These are phyloP conservation scores for Scutellaria baicalensis DNA, from an alignment of 257 asterid genomes.

Conservation along the genomic window DNA sequence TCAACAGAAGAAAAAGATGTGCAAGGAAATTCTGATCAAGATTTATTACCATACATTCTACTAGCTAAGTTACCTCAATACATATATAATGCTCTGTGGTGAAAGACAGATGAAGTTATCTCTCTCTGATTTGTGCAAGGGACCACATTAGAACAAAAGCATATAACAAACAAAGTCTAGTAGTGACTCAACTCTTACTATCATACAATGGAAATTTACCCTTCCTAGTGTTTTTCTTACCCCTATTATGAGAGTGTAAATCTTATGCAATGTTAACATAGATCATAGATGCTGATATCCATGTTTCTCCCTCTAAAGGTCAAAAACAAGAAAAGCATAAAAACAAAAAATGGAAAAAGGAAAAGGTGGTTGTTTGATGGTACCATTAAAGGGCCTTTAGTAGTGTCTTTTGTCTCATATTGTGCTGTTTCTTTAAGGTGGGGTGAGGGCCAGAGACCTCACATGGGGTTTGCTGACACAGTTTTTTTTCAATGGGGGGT, in stretches of 20 bases:
- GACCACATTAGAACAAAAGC: slow-evolving; percentile 51
- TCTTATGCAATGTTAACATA: neutral
- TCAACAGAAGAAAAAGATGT: slow-evolving; percentile 45
- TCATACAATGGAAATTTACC: slow-evolving; percentile 23
- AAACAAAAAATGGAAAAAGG: neutral
- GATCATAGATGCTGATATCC: neutral
- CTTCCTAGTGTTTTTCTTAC: neutral
- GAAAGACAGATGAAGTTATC: slow-evolving; percentile 67
- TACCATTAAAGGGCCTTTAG: slow-evolving; percentile 31
- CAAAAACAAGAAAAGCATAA: neutral
- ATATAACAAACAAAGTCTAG: slow-evolving; percentile 41
- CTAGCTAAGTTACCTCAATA: slow-evolving; percentile 36
- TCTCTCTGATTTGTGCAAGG: slow-evolving; percentile 47
- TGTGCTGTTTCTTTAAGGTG: slow-evolving; percentile 18
- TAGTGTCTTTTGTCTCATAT: slow-evolving; percentile 32
- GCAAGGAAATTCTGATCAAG: slow-evolving; percentile 50
- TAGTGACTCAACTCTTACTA: slow-evolving; percentile 24
- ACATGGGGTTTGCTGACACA: slow-evolving; percentile 39
- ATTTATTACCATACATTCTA: slow-evolving; percentile 49
- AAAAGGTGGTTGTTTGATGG: slow-evolving; percentile 15
- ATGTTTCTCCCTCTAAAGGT: neutral
- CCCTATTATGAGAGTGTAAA: neutral
- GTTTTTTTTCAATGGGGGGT: neutral
- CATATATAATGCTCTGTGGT: slow-evolving; percentile 51
- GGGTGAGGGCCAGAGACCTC: slow-evolving; percentile 32